Evolutionary conservation across 805 yeast genomes (phyloP), one percentile per base, ranked within the genome.

Genomic region (Sungouiella blattae): DNA sequence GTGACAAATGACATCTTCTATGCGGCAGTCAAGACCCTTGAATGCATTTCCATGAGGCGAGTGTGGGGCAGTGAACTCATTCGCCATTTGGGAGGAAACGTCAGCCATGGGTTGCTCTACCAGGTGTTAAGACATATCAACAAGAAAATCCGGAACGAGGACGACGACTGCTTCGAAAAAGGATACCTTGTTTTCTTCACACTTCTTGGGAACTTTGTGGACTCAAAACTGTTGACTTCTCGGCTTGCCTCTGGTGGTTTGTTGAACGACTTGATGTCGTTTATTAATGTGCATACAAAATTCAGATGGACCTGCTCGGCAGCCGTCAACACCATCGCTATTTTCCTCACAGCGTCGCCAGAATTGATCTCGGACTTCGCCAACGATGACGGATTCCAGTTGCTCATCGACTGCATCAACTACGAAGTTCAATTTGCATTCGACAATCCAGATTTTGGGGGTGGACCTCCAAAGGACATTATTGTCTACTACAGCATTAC

Each of bases 51-150:
- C 1, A 64, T 73, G 14, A 79, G 78, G 49, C 77, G 78, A 30
- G 71, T 72, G 4, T 83, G 88, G 76, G 81, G 89, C 12, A 69
- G 81, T 32, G 96, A 88, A 46, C 69, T 89, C 15, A 69, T 88
- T 35, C 71, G 87, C 39, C 79, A 85, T 9, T 57, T 88, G 44
- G 87, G 93, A 14, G 96, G 93, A 7, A 87, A 87, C 54, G 87
- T 89, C 26, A 78, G 80, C 41, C 96, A 89, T 58, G 97, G 97
- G 1, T 61, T 79, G 9, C 52, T 89, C 26, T 85, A 83, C 62
- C 88, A 85, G 50, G 73, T 81, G 20, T 55, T 88, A 18, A 73
- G 89, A 37, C 68, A 69, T 28, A 75, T 87, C n/a, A 66, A 76
- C 36, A 76, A 78, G 38, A 60, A 69, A 27, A 46, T 78, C 23